These are phyloP conservation scores for Neurospora sp. DNA, from an alignment of 495 filamentous ascomycete species.

Conservation along the genomic window DNA sequence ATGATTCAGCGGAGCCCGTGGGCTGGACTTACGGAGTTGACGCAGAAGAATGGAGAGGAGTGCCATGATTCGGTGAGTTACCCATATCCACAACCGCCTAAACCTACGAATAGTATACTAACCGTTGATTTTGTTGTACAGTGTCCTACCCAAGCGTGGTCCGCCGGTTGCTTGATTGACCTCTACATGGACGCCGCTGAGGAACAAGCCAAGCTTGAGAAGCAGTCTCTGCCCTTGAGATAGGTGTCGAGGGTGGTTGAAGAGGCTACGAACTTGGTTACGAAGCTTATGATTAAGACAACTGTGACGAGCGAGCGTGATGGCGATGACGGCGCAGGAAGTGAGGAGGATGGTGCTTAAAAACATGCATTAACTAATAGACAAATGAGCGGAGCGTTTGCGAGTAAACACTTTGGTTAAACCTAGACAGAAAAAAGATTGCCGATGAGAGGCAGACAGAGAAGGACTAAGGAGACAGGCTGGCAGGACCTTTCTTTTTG, in stretches of 20 bases:
- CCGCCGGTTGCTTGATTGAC: slow-evolving; percentile 85
- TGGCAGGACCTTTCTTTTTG: background rate
- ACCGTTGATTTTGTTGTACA: slow-evolving; percentile 16
- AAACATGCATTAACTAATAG: background rate
- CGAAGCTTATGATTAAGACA: background rate
- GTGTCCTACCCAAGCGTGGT: slow-evolving; percentile 95
- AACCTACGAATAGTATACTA: slow-evolving; percentile 4
- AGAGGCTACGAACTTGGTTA: background rate
- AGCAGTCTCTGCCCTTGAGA: slow-evolving; percentile 13
- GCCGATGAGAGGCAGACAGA: background rate
- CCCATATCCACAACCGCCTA: background rate
- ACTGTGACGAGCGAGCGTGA: background rate
- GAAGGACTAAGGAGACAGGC: background rate
- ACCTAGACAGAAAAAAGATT: background rate
- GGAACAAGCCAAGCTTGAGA: slow-evolving; percentile 26
- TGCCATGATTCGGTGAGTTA: slow-evolving; percentile 78
- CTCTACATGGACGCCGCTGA: slow-evolving; percentile 78
- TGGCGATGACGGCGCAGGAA: background rate
- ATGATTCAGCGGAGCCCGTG: slow-evolving; percentile 67
- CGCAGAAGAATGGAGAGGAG: slow-evolving; percentile 73
- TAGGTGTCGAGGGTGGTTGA: background rate
- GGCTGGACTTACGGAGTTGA: slow-evolving; percentile 90
- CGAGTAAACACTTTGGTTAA: background rate
- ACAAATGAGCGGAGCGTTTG: background rate
- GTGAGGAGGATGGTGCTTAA: background rate